A percentile compares a stretch with the other conserved stretches of the same genome.
phyloP scores from a whole-genome alignment of 352 stramenopile species.

The Globisporangium lucens region DNA sequence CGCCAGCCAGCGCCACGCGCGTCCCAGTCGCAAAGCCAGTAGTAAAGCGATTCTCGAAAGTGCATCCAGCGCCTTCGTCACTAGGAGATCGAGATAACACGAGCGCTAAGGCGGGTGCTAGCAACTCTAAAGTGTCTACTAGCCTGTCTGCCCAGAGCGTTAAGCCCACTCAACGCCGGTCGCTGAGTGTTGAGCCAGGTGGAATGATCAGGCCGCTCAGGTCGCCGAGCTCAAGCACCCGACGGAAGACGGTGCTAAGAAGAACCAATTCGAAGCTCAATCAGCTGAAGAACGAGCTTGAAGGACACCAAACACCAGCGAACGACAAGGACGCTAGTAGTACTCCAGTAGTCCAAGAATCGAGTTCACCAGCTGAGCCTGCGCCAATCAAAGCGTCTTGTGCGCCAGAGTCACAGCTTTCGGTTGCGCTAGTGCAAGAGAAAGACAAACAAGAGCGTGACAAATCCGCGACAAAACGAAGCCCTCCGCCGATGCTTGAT shows the following conservation, averaged over 20 bases:
- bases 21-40: neutral
- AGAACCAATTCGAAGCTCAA: neutral
- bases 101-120: neutral
- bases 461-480: neutral
- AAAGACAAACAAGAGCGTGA: neutral
- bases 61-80: neutral
- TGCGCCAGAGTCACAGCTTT: neutral
- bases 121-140: neutral
- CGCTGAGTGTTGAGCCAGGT: neutral
- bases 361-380: neutral
- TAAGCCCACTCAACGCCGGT: slow-evolving; percentile 3
- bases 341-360: neutral
- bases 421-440: neutral
- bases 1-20: slow-evolving; percentile 1
- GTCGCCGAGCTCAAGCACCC: neutral
- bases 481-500: neutral
- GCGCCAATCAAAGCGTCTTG: neutral
- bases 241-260: slow-evolving; percentile 5
- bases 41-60: slow-evolving; percentile 5
- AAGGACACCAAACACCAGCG: neutral
- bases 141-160: neutral
- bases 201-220: neutral
- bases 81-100: neutral
- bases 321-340: neutral
- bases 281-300: slow-evolving; percentile 8